Base-by-base conservation (phyloP, 2,329 filamentous ascomycete genomes). In the Exserohilum turcica region DNA sequence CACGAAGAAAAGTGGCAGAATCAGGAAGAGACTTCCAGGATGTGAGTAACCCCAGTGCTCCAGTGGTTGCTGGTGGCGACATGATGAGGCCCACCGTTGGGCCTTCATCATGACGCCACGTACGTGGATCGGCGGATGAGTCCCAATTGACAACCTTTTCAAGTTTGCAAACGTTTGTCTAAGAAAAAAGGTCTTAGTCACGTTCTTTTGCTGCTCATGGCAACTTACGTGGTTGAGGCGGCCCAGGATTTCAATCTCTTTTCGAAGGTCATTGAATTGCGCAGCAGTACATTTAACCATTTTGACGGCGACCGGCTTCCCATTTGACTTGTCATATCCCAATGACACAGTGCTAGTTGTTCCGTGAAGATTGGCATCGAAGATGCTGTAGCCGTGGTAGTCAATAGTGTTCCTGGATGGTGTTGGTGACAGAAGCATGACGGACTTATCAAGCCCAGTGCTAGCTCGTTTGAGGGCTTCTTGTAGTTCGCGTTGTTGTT, bases 331-430 rank as follows among this genome's bases (percentile, higher is more conserved):
- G 33, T 51, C 48, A 21, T 45, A 51, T 8, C 48, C 48, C 27
- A 51, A 35, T 28, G 48, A 51, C 27, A 51, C 48, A 31, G 40
- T 40, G 35, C 48, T 51, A n/a, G n/a, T n/a, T n/a, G n/a, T n/a
- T n/a, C n/a, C n/a, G n/a, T n/a, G n/a, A n/a, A n/a, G n/a, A n/a
- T 45, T 10, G 35, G 48, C 48, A 51, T 51, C 48, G 18, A 45
- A 51, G 35, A 51, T 51, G 40, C 48, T 51, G n/a, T 51, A 51
- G 24, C 48, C 48, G 15, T 51, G 40, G 42, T 51, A 51, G 40
- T 51, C 42, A 6, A 51, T 51, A 39, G 42, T 51, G 15, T 38
- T 15, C 24, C 44, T 51, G 16, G 40, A 51, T 38, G 48, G 43
- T 9, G 49, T 52, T 47, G 46, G 46, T 24, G 36, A 48, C 28